Evolutionary conservation across 306 rosid species (phyloP), one percentile per base, ranked within the genome.

Genomic region (Quercus aquifolioides): DNA sequence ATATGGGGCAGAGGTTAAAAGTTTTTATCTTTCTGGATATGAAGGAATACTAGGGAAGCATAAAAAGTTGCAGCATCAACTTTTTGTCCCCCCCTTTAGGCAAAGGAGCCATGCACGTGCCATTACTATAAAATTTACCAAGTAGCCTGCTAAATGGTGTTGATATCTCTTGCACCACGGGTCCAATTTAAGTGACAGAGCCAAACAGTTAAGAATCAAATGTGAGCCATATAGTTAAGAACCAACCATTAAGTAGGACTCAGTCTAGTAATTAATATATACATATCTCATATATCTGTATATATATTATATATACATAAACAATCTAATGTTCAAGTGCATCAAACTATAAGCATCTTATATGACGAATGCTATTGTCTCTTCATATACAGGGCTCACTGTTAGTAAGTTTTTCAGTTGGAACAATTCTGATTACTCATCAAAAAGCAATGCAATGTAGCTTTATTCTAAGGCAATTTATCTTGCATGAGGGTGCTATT

Each of bases 11-110:
- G 79, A 78, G 64, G 76, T 76, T 60, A 20, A 28, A 12, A 74
- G 67, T 62, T 73, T 18, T 64, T 63, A n/a, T 71, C 14, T 74
- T 57, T 62, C 72, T 52, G 77, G 83, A 81, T 82, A 64, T 86
- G 80, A 72, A 80, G 72, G 87, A 88, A 88, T 76, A 80, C 8
- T 31, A 69, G 58, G 41, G 79, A 65, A 74, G 54, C 81, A 74
- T 4, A 49, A 68, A 79, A 77, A 83, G 76, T 83, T 78, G 12
- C 51, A 63, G 84, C 80, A 60, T 75, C 57, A 65, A 72, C 73
- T 69, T 81, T 80, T 72, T 77, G 84, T 75, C 75, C 76, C 52
- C 6, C n/a, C 46, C 51, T 43, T 55, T 69, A 26, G 49, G 26
- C 57, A 69, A 30, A 73, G 75, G 71, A 17, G 52, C 74, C 82